Percentiles rank a stretch among this genome's conserved stretches.
phyloP scores from a whole-genome alignment of 2,329 filamentous ascomycete species.

The Pseudopithomyces chartarum region DNA sequence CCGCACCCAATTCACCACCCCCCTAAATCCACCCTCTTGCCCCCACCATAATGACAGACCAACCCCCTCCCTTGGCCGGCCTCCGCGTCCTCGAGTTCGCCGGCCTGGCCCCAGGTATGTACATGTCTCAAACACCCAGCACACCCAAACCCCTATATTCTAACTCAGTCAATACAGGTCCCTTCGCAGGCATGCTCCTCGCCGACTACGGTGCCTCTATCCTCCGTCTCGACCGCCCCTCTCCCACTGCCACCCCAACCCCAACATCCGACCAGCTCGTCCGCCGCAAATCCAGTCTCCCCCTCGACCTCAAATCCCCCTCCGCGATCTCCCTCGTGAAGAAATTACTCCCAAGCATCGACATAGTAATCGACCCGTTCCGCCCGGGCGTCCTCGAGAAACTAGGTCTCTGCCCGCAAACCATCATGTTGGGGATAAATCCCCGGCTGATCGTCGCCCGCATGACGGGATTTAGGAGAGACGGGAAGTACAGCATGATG shows the following conservation, averaged over 20 bases:
- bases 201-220: conserved; percentile 86
- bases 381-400: conserved; percentile 89
- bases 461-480: conserved; percentile 87
- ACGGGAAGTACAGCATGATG: conserved; percentile 85
- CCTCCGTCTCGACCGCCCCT: conserved; percentile 77
- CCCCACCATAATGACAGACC: conserved; percentile 27
- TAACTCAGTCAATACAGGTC: conserved; percentile 59
- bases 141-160: not conserved
- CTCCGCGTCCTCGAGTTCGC: conserved; percentile 69
- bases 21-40: not conserved
- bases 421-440: conserved; percentile 69
- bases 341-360: conserved; percentile 65
- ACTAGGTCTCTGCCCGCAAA: conserved; percentile 73
- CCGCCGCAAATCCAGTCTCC: conserved; percentile 79
- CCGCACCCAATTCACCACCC: not conserved
- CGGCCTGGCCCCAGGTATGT: conserved; percentile 62
- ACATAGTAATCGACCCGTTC: conserved; percentile 92
- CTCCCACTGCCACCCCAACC: conserved; percentile 51
- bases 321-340: conserved; percentile 69
- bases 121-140: not conserved
- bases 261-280: conserved; percentile 74
- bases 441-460: conserved; percentile 79
- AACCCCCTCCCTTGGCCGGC: conserved; percentile 59
- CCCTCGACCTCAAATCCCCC: conserved; percentile 75
- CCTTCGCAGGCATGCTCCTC: conserved; percentile 82